These are phyloP conservation scores for Kondoa malvinella DNA, from an alignment of 768 basidiomycete genomes.

Conservation along the genomic window DNA sequence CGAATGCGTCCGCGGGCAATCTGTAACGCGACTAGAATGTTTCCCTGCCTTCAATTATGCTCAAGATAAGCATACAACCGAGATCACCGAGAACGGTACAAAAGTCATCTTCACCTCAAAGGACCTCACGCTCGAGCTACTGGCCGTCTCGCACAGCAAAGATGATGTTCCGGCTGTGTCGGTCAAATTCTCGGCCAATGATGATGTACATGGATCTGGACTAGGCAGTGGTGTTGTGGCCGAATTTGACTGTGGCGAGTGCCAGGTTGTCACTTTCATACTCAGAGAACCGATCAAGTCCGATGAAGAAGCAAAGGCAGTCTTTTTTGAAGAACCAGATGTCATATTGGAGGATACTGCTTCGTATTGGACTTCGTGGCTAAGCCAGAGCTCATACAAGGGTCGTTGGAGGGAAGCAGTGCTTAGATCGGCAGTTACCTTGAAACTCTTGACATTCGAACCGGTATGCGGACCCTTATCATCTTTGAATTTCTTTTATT, in stretches of 20 bases:
- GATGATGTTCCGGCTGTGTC: constrained; percentile 22
- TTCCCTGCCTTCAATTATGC: constrained; percentile 96
- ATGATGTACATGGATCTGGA: constrained; percentile 42
- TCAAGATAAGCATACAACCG: constrained; percentile 51
- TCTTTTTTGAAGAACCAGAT: neutral
- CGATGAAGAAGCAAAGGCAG: constrained; percentile 7
- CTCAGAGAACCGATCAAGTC: constrained; percentile 49
- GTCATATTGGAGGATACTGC: constrained; percentile 44
- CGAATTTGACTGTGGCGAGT: constrained; percentile 53
- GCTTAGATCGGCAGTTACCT: constrained; percentile 32
- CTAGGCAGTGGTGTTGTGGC: constrained; percentile 49
- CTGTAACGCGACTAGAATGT: constrained; percentile 70
- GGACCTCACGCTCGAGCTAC: constrained; percentile 28
- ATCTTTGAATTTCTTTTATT: no score
- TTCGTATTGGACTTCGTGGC: constrained; percentile 74
- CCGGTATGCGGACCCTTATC: no score
- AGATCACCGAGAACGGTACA: constrained; percentile 36
- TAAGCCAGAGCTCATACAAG: constrained; percentile 68
- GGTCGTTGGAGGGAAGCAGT: constrained; percentile 95
- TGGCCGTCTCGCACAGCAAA: constrained; percentile 13
- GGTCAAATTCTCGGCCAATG: constrained; percentile 16
- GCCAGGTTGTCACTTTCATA: constrained; percentile 78
- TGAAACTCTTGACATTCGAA: constrained; percentile 23
- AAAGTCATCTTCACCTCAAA: constrained; percentile 33
- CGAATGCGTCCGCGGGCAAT: constrained; percentile 61